Conservation (phyloP, 768 basidiomycete species). For the Auricularia cornea region DNA sequence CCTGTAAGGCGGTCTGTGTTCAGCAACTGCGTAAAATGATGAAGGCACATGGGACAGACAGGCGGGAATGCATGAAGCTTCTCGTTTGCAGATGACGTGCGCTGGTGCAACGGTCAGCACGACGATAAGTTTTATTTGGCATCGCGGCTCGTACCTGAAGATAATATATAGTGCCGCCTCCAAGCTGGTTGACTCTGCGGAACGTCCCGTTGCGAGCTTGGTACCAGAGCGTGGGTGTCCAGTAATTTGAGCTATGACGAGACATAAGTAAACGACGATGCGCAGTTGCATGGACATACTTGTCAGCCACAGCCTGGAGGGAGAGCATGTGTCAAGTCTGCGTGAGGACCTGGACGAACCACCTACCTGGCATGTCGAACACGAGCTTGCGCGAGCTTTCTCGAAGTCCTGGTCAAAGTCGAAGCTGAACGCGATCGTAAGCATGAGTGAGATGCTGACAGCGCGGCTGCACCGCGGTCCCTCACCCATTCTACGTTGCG, state of each 20-base stretch:
- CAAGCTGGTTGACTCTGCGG: conserved; percentile 5
- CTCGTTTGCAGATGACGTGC: background rate
- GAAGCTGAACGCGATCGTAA: background rate
- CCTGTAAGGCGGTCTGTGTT: background rate
- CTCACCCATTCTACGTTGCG: background rate
- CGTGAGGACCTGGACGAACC: background rate
- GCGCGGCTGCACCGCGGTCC: background rate
- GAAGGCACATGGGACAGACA: background rate
- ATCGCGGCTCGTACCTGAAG: too few relatives aligned
- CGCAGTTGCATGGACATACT: background rate
- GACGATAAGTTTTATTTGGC: too few relatives aligned
- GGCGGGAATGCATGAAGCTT: background rate
- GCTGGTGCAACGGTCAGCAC: background rate
- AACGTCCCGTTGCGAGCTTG: conserved; percentile 8
- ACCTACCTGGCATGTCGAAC: conserved; percentile 3
- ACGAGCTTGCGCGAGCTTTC: background rate
- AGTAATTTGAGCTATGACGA: background rate
- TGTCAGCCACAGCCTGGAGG: background rate
- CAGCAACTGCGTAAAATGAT: background rate
- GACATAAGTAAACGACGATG: background rate
- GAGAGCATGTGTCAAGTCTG: background rate
- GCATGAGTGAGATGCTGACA: background rate
- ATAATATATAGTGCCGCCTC: conserved; percentile 4
- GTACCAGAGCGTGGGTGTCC: conserved; percentile 5
- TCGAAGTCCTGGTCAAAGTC: background rate